Evolutionary conservation across 2,329 filamentous ascomycete genomes (phyloP).

Genomic region (Emmonsiellopsis sp.): DNA sequence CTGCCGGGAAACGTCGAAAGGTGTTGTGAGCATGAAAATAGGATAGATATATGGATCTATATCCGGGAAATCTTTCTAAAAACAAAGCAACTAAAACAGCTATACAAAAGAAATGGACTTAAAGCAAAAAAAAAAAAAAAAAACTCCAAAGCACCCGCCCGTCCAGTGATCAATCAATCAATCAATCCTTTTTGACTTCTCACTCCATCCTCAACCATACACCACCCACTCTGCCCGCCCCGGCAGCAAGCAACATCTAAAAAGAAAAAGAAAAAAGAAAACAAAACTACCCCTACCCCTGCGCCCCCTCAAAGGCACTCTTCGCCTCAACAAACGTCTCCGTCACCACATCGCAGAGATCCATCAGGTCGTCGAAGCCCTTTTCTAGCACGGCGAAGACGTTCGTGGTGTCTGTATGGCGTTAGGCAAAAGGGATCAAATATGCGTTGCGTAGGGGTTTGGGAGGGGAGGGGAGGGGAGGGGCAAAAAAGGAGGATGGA

Average conservation of each 20-base stretch:
- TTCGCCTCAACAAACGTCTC: conserved; percentile 71
- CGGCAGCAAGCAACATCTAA: too few species aligned
- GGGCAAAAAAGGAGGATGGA: background rate
- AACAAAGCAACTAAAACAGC: too few species aligned
- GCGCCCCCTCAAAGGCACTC: conserved; percentile 46
- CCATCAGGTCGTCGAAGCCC: conserved; percentile 77
- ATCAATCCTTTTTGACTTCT: too few species aligned
- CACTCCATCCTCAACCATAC: too few species aligned
- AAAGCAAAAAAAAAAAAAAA: too few species aligned
- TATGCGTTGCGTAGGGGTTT: background rate
- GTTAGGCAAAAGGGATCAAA: background rate
- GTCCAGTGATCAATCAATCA: too few species aligned
- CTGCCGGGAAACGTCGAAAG: background rate
- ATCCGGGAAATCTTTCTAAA: too few species aligned
- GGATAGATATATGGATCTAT: too few species aligned
- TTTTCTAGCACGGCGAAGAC: conserved; percentile 84
- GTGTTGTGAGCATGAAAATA: too few species aligned
- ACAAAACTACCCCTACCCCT: conserved; percentile 11
- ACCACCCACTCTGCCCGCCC: too few species aligned
- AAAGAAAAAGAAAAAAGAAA: background rate
- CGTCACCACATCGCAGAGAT: conserved; percentile 86
- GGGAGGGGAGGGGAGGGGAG: background rate
- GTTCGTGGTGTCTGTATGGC: conserved; percentile 56
- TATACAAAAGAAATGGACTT: too few species aligned
- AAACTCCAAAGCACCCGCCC: too few species aligned